Conservation (phyloP, 257 asterid genomes). For the Craterostigma plantagineum region DNA sequence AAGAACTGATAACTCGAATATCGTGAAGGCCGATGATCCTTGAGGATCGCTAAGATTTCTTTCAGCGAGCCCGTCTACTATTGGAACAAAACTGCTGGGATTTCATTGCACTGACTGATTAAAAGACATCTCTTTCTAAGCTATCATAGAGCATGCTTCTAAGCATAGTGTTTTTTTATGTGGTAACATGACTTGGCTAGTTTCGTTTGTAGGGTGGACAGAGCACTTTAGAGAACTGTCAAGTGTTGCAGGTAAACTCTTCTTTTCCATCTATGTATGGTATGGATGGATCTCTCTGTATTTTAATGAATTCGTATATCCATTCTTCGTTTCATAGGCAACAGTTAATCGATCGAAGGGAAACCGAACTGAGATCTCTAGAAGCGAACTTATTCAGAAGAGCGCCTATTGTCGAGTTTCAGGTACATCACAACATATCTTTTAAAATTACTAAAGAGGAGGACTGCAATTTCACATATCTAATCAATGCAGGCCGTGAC, state of each 20-base stretch:
- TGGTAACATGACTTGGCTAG: too few relatives aligned
- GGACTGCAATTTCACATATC: background rate
- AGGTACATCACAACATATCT: conserved; percentile 19
- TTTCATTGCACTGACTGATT: background rate
- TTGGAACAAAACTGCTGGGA: background rate
- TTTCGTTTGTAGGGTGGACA: conserved; percentile 84
- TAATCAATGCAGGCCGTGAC: conserved; percentile 52
- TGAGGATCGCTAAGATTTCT: too few relatives aligned
- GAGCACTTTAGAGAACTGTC: conserved; percentile 90
- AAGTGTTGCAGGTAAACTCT: conserved; percentile 71
- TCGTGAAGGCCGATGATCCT: too few relatives aligned
- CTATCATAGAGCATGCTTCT: too few relatives aligned
- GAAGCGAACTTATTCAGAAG: conserved; percentile 65
- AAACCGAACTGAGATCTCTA: conserved; percentile 70
- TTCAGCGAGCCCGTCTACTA: too few relatives aligned
- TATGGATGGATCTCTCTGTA: background rate
- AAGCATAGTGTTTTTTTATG: too few relatives aligned
- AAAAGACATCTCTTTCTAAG: background rate
- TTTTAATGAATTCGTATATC: background rate
- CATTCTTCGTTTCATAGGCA: conserved; percentile 23
- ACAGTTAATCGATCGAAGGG: conserved; percentile 89
- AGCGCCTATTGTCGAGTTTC: conserved; percentile 83
- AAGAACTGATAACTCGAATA: too few relatives aligned
- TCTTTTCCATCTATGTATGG: background rate
- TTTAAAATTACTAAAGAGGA: background rate